These are phyloP conservation scores for Solanum pennellii DNA, from an alignment of 257 asterid species.

Conservation along the genomic window DNA sequence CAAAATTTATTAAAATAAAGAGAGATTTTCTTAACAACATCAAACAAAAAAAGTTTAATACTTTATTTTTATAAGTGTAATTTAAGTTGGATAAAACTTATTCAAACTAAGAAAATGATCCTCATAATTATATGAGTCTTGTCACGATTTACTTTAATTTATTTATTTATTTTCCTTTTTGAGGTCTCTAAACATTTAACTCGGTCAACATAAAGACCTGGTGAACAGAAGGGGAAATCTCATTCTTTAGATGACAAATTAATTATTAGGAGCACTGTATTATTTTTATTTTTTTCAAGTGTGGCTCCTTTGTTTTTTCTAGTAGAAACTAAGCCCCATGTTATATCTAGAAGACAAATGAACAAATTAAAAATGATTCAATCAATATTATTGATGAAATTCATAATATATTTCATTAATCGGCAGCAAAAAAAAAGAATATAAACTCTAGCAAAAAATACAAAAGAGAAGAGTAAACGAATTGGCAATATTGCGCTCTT, in stretches of 20 bases:
- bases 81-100: no score
- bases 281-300: neutral
- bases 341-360: neutral
- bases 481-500: neutral
- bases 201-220: neutral
- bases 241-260: neutral
- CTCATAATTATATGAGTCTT: no score
- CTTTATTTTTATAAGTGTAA: no score
- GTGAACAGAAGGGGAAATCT: neutral
- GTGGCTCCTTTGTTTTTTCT: neutral
- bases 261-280: neutral
- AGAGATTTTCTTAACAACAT: no score
- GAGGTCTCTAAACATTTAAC: neutral
- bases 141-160: neutral
- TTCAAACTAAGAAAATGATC: no score
- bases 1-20: neutral
- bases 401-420: neutral
- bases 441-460: neutral
- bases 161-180: no score
- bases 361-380: neutral
- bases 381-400: neutral
- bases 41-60: no score
- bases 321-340: neutral
- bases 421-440: neutral
- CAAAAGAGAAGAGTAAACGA: neutral